phyloP scores from a whole-genome alignment of 805 yeast genomes.

The Candida ulmi region DNA sequence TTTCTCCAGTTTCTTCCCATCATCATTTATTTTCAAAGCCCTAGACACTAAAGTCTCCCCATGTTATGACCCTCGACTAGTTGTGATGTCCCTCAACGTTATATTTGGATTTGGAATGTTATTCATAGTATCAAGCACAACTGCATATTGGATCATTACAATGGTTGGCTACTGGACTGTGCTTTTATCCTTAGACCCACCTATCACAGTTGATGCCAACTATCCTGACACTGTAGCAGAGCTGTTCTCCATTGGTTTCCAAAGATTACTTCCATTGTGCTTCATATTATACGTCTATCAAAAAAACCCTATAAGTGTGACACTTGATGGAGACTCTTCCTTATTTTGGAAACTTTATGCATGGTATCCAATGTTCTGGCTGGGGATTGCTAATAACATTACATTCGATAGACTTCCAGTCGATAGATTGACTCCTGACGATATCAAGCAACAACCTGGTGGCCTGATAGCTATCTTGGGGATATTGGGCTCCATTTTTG shows the following conservation, averaged over 20 bases:
- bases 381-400: slow-evolving; percentile 74
- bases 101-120: slow-evolving; percentile 55
- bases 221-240: slow-evolving; percentile 48
- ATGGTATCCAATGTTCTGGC: slow-evolving; percentile 77
- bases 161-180: slow-evolving; percentile 78
- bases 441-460: slow-evolving; percentile 67
- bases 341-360: slow-evolving; percentile 25
- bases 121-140: slow-evolving; percentile 34
- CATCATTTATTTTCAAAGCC: slow-evolving; percentile 52
- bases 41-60: slow-evolving; percentile 32
- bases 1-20: slow-evolving; percentile 67
- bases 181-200: slow-evolving; percentile 69
- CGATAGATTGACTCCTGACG: slow-evolving; percentile 67
- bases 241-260: slow-evolving; percentile 60
- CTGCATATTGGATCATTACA: slow-evolving; percentile 54
- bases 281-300: slow-evolving; percentile 66
- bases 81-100: slow-evolving; percentile 52
- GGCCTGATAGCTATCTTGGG: slow-evolving; percentile 55
- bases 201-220: slow-evolving; percentile 47
- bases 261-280: slow-evolving; percentile 65
- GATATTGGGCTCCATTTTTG: slow-evolving; percentile 38
- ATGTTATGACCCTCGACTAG: slow-evolving; percentile 60
- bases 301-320: slow-evolving; percentile 43
- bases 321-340: slow-evolving; percentile 33
- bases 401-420: slow-evolving; percentile 83